Conservation (phyloP, 2,329 filamentous ascomycete species). For the Penicillium concentricum region DNA sequence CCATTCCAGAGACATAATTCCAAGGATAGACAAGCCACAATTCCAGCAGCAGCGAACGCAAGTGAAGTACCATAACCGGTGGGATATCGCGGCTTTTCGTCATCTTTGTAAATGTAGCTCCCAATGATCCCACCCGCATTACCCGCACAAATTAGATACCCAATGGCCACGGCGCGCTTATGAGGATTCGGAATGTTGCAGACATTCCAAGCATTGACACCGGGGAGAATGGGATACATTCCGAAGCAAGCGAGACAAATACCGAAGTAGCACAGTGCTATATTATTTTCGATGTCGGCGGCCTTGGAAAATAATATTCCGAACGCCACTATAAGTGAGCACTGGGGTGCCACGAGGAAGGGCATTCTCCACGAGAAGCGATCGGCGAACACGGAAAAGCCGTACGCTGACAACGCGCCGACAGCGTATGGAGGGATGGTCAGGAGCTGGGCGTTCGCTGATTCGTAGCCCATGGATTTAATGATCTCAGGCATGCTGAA, state of each 20-base stretch:
- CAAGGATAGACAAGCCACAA: conserved; percentile 15
- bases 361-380: conserved; percentile 40
- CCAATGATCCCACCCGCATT: conserved; percentile 41
- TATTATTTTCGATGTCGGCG: conserved; percentile 40
- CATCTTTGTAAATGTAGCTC: conserved; percentile 34
- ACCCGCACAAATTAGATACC: conserved; percentile 42
- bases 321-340: conserved; percentile 37
- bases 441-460: conserved; percentile 31
- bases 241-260: conserved; percentile 45
- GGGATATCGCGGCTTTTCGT: conserved; percentile 33
- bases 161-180: conserved; percentile 46
- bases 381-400: conserved; percentile 39
- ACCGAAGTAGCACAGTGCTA: conserved; percentile 46
- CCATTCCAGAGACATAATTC: conserved; percentile 6
- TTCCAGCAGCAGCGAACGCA: conserved; percentile 26
- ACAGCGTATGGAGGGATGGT: conserved; percentile 35
- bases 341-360: conserved; percentile 40
- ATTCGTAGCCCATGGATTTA: conserved; percentile 43
- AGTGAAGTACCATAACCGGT: conserved; percentile 37
- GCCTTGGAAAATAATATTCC: conserved; percentile 39
- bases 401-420: conserved; percentile 29
- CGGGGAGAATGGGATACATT: conserved; percentile 47
- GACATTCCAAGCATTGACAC: conserved; percentile 45
- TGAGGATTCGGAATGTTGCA: conserved; percentile 40
- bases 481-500: conserved; percentile 44